phyloP scores from a whole-genome alignment of 176 grass and related monocot genomes.

The Avena insularis region DNA sequence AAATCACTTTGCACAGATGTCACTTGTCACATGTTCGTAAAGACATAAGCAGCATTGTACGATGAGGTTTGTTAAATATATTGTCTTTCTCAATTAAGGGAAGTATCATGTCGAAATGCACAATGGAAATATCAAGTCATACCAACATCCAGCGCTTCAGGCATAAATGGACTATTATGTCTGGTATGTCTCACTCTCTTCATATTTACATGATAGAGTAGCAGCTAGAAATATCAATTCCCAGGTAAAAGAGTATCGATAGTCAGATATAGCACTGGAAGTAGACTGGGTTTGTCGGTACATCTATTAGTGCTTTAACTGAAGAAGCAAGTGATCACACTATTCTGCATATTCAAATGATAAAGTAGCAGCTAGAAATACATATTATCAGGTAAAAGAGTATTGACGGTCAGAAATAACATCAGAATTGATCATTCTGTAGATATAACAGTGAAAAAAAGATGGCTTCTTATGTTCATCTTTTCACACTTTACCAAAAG shows the following conservation, averaged over 20 bases:
- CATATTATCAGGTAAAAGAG: not conserved
- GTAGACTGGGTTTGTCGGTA: not conserved
- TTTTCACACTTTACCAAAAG: not conserved
- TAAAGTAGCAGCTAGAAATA: not conserved
- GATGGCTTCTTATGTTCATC: not conserved
- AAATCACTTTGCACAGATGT: constrained; percentile 1
- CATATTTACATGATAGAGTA: constrained; percentile 10
- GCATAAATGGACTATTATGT: not conserved
- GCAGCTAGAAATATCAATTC: not conserved
- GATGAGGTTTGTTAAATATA: not conserved
- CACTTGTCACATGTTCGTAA: not conserved
- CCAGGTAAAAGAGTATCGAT: not conserved
- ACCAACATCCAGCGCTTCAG: not conserved
- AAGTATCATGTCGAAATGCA: not conserved
- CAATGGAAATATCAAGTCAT: not conserved
- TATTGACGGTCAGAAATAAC: not conserved
- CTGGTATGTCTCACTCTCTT: constrained; percentile 20
- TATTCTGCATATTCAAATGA: constrained; percentile 8
- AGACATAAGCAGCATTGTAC: not conserved
- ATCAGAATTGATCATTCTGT: not conserved
- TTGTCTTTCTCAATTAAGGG: not conserved
- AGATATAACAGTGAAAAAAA: not conserved
- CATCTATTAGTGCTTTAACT: not conserved
- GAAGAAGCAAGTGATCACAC: not conserved
- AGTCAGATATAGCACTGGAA: not conserved